Evolutionary conservation across 1,284 basidiomycete species (phyloP), one percentile per base, ranked within the genome.

Genomic region (Trametes hirsuta): DNA sequence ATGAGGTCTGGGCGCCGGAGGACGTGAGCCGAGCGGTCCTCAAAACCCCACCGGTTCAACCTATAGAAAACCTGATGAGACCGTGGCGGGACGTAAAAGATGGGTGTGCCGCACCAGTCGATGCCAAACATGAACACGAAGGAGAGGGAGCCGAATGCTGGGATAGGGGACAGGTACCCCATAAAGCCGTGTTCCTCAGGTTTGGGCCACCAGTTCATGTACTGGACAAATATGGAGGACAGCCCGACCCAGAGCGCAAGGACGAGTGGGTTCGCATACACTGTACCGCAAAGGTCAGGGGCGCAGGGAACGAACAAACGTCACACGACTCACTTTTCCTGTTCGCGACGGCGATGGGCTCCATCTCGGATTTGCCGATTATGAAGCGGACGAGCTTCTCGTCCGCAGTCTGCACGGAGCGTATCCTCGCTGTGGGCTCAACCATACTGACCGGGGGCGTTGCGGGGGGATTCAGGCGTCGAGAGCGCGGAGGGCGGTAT

Each of bases 311-410:
- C 25, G 25, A 30, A 8, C 4, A 30, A 35, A 18, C 40, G 25
- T n/a, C 34, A 57, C 57, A 48, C 37, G 22, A 73, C 78, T 47
- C 64, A 90, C 92, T 76, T 73, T 76, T 77, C 59, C 76, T 78
- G 71, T 94, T 94, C 24, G 91, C 91, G 11, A 78, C 74, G 5
- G 88, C 86, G 36, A 94, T 80, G 21, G 81, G 79, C 69, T 91
- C 89, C 84, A 94, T 87, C 48, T 82, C 78, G 8, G 85, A 78
- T 69, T 90, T 87, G 34, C 85, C 88, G 18, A 93, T 75, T 62
- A 83, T 79, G 74, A 92, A 91, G 55, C 81, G 83, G 37, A 86
- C 81, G 8, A 80, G 71, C 66, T 84, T 86, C 54, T 82, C 76
- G 71, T 93, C 90, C 11, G 71, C 65, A 6, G 75, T 61, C 36